Evolutionary conservation across 2,329 filamentous ascomycete species (phyloP).

Genomic region (Tolypocladium pustulatum): DNA sequence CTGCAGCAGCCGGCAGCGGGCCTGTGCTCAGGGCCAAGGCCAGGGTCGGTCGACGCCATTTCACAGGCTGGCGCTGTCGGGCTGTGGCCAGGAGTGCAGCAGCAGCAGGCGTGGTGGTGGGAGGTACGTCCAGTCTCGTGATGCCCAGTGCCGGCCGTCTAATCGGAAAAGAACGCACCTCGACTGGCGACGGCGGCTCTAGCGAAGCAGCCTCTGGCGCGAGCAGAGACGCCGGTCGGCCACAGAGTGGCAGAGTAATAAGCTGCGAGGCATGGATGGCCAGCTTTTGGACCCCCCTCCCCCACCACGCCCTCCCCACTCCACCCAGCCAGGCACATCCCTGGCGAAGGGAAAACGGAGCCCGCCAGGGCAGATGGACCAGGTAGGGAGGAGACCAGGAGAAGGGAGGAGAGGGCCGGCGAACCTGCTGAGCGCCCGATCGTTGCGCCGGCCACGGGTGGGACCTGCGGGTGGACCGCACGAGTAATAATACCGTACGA

Average conservation of each 20-base stretch:
- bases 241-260: background rate
- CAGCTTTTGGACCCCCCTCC: background rate
- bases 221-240: background rate
- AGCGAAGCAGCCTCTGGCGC: background rate
- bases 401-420: background rate
- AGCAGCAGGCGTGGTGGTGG: background rate
- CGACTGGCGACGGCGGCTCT: background rate
- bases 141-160: background rate
- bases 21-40: background rate
- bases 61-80: background rate
- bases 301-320: background rate
- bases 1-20: background rate
- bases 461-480: background rate
- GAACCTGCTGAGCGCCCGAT: background rate
- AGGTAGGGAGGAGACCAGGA: background rate
- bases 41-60: background rate
- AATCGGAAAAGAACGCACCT: background rate
- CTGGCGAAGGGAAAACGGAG: conserved; percentile 1
- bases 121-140: background rate
- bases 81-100: background rate
- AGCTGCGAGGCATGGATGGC: background rate
- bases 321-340: background rate
- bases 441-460: background rate
- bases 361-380: background rate
- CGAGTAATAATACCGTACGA: background rate